phyloP scores from a whole-genome alignment of 1,284 basidiomycete species.

The Gymnopus androsaceus region DNA sequence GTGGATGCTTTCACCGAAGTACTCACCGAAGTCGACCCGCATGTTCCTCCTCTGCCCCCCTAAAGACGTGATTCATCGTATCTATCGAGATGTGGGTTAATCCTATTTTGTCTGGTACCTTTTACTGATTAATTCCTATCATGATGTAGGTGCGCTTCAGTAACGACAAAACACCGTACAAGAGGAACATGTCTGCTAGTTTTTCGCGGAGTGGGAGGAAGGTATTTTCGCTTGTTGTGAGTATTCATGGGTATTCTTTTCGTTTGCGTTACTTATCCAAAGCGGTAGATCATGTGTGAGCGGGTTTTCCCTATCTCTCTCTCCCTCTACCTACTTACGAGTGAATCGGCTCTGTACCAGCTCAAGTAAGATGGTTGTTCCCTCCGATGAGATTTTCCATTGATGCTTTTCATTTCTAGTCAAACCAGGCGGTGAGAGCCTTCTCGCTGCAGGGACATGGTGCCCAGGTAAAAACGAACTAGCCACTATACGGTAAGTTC shows the following conservation, averaged over 20 bases:
- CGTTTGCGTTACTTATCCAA: constrained; percentile 9
- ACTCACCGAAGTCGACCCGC: constrained; percentile 71
- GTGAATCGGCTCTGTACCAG: constrained; percentile 19
- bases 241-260: constrained; percentile 30
- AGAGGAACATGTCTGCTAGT: constrained; percentile 73
- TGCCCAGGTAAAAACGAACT: constrained; percentile 82
- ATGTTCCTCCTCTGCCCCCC: constrained; percentile 78
- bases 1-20: constrained; percentile 68
- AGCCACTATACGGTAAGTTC: constrained; percentile 63
- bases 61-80: constrained; percentile 86
- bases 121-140: constrained; percentile 8
- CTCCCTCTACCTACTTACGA: neutral
- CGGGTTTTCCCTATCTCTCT: neutral
- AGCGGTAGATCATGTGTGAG: constrained; percentile 48
- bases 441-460: constrained; percentile 85
- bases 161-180: constrained; percentile 93
- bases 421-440: constrained; percentile 64
- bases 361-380: constrained; percentile 18
- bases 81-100: constrained; percentile 71
- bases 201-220: constrained; percentile 78
- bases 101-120: neutral
- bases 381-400: neutral
- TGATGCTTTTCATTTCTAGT: constrained; percentile 43
- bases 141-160: constrained; percentile 91
- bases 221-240: constrained; percentile 77